Base-by-base conservation (phyloP, 805 yeast species). In the Lipomyces yamadae region DNA sequence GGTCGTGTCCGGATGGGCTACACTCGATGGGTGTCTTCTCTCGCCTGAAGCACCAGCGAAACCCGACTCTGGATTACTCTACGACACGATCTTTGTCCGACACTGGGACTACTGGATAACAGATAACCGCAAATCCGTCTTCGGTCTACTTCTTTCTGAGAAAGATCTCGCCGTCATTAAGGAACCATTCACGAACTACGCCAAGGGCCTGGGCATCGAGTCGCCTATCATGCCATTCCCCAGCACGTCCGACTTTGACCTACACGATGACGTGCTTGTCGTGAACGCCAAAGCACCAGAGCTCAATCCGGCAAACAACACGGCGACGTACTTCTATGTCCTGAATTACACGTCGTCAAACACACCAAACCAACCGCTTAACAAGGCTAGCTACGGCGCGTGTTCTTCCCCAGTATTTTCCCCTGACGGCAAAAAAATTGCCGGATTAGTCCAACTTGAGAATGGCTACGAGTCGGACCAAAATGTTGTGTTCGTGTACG, bases 71-170 rank as follows among this genome's bases (percentile, higher is more conserved):
- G 71, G 71, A 5, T 54, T 61, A 24, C 61, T 68, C n/a, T 72
- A 71, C 61, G 72, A 69, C 56, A 34, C 63, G 6, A 42, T 65
- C 30, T 72, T 68, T 62, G 74, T 67, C 29, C 64, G 74, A 4
- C 73, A 72, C 58, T 72, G 74, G 74, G 74, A 72, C 45, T 70
- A 71, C 62, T 71, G 74, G 74, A 64, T 69, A 11, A 67, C 67
- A 15, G 65, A 64, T 48, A 50, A 65, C 35, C 64, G 72, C 29
- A 68, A 58, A 35, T 33, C 69, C 24, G 67, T 71, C 5, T 71
- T 70, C 42, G 72, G 72, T n/a, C 59, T 61, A 29, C 61, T 68
- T n/a, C 59, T 68, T 18, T 13, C 61, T 24, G 15, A 56, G 13
- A 29, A 29, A n/a, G 65, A 66, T 52, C 52, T 67, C 30, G 35